Conservation (phyloP, 2,329 filamentous ascomycete genomes). For the Talaromyces piceae region DNA sequence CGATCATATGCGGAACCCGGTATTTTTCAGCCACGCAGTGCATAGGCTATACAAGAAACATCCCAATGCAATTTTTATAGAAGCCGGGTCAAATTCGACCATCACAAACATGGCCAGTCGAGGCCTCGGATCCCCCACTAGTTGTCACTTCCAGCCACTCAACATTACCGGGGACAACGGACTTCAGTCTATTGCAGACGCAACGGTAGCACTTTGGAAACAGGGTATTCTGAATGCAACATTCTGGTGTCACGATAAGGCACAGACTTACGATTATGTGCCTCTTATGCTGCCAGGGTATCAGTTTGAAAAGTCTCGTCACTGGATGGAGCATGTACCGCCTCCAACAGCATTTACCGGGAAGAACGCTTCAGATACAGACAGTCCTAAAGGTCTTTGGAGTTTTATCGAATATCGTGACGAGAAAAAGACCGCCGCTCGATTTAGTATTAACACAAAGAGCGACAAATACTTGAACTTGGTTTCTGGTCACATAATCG, state of each 20-base stretch:
- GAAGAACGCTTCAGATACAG: not conserved
- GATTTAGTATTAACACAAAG: constrained; percentile 39
- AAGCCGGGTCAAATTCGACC: constrained; percentile 36
- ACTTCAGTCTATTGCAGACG: constrained; percentile 4
- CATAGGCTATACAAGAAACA: constrained; percentile 28
- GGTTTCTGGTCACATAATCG: constrained; percentile 35
- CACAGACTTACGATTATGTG: constrained; percentile 17
- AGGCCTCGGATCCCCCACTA: constrained; percentile 14
- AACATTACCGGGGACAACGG: constrained; percentile 8
- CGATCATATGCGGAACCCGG: constrained; percentile 38
- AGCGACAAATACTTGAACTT: constrained; percentile 27
- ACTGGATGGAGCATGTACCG: constrained; percentile 23
- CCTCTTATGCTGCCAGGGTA: constrained; percentile 26
- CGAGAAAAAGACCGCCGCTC: constrained; percentile 4
- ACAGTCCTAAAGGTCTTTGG: constrained; percentile 16
- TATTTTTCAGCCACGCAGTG: constrained; percentile 40
- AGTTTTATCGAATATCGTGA: constrained; percentile 20
- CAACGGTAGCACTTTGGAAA: constrained; percentile 21
- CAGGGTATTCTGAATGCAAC: constrained; percentile 15
- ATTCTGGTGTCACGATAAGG: constrained; percentile 23
- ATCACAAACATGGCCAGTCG: constrained; percentile 27
- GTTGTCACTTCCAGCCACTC: constrained; percentile 12
- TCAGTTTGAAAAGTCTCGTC: constrained; percentile 26
- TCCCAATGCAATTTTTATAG: constrained; percentile 29
- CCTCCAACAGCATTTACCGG: not conserved